Conservation (phyloP, 139 green algal species). For the Micractinium conductrix region DNA sequence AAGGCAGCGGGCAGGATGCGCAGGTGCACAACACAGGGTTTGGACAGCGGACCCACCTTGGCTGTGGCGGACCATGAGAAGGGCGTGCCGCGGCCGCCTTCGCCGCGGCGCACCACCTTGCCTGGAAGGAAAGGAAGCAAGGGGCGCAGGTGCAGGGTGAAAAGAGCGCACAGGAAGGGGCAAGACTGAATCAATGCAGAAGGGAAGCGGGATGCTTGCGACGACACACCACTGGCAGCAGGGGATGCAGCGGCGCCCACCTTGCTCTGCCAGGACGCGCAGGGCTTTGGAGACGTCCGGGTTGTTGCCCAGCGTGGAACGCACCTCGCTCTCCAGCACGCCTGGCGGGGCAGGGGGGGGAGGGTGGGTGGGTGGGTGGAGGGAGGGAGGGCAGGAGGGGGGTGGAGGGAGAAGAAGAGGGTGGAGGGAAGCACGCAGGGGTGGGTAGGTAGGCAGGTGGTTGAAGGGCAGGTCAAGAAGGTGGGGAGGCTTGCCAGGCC, state of each 20-base stretch:
- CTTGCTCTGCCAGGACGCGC: slow-evolving; percentile 22
- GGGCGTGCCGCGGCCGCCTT: slow-evolving; percentile 16
- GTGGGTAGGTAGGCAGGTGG: neutral
- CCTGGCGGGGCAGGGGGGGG: neutral
- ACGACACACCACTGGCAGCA: too few species aligned
- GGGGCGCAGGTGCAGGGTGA: neutral
- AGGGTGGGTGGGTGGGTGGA: neutral
- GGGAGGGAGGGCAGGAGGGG: neutral
- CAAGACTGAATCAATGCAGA: too few species aligned
- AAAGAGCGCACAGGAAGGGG: too few species aligned
- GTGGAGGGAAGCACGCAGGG: too few species aligned
- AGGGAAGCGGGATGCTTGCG: neutral
- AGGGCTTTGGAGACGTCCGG: slow-evolving; percentile 43
- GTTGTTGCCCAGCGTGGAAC: slow-evolving; percentile 35
- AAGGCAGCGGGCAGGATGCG: too few species aligned
- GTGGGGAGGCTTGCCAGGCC: too few species aligned
- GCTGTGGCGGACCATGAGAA: slow-evolving; percentile 23
- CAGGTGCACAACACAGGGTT: too few species aligned
- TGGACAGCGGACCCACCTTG: too few species aligned
- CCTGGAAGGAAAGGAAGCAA: neutral
- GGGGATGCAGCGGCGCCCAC: neutral
- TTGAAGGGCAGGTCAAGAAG: neutral
- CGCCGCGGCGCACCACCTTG: slow-evolving; percentile 20
- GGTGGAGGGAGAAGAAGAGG: neutral
- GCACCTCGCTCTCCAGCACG: slow-evolving; percentile 34